Evolutionary conservation across 73 alveolate species (phyloP).

Genomic region (Diophrys appendiculata): DNA sequence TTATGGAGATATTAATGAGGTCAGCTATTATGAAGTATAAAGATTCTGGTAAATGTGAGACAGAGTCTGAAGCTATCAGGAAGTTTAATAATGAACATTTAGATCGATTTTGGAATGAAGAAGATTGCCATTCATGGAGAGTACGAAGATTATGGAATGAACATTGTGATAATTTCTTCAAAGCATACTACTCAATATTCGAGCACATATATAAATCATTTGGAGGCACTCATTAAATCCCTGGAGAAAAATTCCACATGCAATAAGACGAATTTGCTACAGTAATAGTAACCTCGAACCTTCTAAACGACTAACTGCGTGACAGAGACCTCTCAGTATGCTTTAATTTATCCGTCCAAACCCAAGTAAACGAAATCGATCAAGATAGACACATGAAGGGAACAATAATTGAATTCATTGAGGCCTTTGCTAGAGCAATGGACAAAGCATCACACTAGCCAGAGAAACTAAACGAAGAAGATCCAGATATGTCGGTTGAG

Average conservation of each 20-base stretch:
- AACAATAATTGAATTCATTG: constrained; percentile 66
- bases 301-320: constrained; percentile 60
- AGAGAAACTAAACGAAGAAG: constrained; percentile 19
- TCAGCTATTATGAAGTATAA: constrained; percentile 33
- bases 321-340: constrained; percentile 60
- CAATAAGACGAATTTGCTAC: constrained; percentile 43
- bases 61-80: constrained; percentile 31
- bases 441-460: constrained; percentile 40
- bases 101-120: not conserved
- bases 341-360: constrained; percentile 41
- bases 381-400: constrained; percentile 62
- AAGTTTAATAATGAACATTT: not conserved
- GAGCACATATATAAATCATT: constrained; percentile 52
- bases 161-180: constrained; percentile 63
- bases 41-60: constrained; percentile 6
- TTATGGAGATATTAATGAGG: constrained; percentile 9
- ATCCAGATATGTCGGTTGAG: constrained; percentile 21
- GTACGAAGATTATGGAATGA: constrained; percentile 72
- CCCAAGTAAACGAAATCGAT: constrained; percentile 64
- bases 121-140: constrained; percentile 56
- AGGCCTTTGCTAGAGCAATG: constrained; percentile 58
- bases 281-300: constrained; percentile 22
- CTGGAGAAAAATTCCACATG: constrained; percentile 11
- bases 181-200: constrained; percentile 66
- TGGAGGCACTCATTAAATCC: constrained; percentile 35